Percentiles rank a stretch among this genome's conserved stretches.
phyloP scores from a whole-genome alignment of 2,329 filamentous ascomycete genomes.

The Aplosporella prunicola region DNA sequence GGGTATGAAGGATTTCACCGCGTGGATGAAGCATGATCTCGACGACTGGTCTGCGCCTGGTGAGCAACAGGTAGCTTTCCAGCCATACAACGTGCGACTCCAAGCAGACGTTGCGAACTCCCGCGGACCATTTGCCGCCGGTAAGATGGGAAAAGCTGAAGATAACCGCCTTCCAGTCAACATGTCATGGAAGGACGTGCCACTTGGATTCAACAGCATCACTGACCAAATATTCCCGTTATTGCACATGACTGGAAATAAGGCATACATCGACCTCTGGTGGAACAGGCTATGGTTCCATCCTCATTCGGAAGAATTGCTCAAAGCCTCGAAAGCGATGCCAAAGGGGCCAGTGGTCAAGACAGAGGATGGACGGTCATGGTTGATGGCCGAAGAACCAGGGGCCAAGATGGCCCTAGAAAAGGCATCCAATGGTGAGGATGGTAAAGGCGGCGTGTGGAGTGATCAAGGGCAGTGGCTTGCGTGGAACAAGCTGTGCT shows the following conservation, averaged over 20 bases:
- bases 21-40: background rate
- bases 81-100: background rate
- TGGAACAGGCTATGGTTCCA: slow-evolving; percentile 33
- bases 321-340: slow-evolving; percentile 13
- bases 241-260: slow-evolving; percentile 33
- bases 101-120: background rate
- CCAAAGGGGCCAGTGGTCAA: background rate
- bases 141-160: background rate
- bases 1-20: background rate
- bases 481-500: background rate
- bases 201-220: slow-evolving; percentile 15
- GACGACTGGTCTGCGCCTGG: background rate
- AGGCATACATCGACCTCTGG: slow-evolving; percentile 23
- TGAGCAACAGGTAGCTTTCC: background rate
- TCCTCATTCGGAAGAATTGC: slow-evolving; percentile 24
- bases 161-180: background rate
- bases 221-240: slow-evolving; percentile 30
- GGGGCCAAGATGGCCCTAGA: no score
- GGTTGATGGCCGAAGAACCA: no score
- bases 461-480: background rate
- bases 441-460: slow-evolving; percentile 1
- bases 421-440: background rate
- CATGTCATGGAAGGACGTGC: background rate
- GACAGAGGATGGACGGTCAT: background rate
- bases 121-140: background rate